phyloP scores from a whole-genome alignment of 176 grass and related monocot genomes.

The Lolium multiflorum region DNA sequence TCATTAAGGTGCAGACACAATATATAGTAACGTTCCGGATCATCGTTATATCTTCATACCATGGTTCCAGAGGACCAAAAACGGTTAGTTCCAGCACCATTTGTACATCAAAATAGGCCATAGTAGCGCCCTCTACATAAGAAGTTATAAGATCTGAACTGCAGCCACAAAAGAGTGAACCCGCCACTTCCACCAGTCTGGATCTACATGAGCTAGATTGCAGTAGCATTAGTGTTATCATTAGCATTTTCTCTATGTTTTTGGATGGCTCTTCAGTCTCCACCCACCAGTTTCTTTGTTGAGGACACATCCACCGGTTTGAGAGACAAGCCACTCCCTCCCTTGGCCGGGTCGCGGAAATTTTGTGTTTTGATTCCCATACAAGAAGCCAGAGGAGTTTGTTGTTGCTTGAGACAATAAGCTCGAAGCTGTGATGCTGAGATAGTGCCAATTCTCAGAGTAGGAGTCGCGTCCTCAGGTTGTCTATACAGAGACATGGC shows the following conservation, averaged over 20 bases:
- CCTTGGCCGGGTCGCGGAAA: not conserved
- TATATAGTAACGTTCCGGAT: not conserved
- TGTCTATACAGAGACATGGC: not conserved
- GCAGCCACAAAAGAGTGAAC: not conserved
- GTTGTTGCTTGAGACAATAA: not conserved
- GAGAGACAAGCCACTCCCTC: not conserved
- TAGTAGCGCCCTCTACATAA: not conserved
- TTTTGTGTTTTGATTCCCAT: not conserved
- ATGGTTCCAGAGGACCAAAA: not conserved
- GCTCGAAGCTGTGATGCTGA: not conserved
- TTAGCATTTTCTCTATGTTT: not conserved
- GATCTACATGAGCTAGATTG: not conserved
- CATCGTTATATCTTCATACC: not conserved
- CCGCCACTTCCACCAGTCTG: not conserved
- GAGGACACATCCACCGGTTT: not conserved
- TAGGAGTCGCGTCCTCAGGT: not conserved
- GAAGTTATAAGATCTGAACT: not conserved
- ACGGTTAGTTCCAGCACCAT: not conserved
- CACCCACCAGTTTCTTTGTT: not conserved
- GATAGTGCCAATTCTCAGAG: conserved; percentile 4
- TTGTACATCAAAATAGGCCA: not conserved
- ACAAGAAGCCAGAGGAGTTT: not conserved
- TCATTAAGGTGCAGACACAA: not conserved
- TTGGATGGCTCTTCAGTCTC: not conserved
- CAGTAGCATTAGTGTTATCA: not conserved